Conservation (phyloP, 805 yeast genomes). For the Nakazawaea molendinolei region DNA sequence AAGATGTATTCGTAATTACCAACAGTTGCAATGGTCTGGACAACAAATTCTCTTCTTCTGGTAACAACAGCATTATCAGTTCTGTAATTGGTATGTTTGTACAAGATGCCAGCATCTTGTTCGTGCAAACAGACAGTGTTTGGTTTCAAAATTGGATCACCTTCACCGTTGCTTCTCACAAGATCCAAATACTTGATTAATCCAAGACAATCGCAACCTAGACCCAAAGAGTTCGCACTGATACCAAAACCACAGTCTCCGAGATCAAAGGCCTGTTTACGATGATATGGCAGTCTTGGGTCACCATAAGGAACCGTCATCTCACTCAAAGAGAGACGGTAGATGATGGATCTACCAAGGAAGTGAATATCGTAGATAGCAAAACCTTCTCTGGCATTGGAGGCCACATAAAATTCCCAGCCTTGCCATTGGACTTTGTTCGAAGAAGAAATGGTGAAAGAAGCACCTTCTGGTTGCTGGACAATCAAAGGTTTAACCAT, state of each 20-base stretch:
- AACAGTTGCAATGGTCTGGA: slow-evolving; percentile 78
- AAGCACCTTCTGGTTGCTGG: slow-evolving; percentile 75
- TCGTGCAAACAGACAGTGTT: slow-evolving; percentile 77
- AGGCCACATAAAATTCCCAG: slow-evolving; percentile 70
- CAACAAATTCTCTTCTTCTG: slow-evolving; percentile 71
- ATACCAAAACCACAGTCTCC: slow-evolving; percentile 84
- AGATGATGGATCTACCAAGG: slow-evolving; percentile 71
- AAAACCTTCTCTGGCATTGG: slow-evolving; percentile 74
- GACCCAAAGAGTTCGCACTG: slow-evolving; percentile 56
- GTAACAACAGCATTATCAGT: slow-evolving; percentile 63
- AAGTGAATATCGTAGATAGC: slow-evolving; percentile 66
- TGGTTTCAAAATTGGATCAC: slow-evolving; percentile 56
- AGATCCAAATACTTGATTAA: slow-evolving; percentile 69
- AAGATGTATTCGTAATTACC: slow-evolving; percentile 79
- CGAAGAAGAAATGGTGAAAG: slow-evolving; percentile 45
- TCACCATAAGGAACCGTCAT: slow-evolving; percentile 90
- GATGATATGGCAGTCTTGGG: slow-evolving; percentile 75
- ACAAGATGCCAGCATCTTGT: slow-evolving; percentile 69
- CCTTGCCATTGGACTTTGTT: slow-evolving; percentile 68
- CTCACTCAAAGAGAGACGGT: slow-evolving; percentile 68
- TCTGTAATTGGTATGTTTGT: slow-evolving; percentile 77
- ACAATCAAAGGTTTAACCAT: slow-evolving; percentile 60
- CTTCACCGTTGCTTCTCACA: slow-evolving; percentile 46
- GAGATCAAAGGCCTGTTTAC: slow-evolving; percentile 82
- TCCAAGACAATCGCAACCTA: slow-evolving; percentile 83